Evolutionary conservation across 2,329 filamentous ascomycete species (phyloP), one percentile per base, ranked within the genome.

Genomic region (Knufia fluminis): DNA sequence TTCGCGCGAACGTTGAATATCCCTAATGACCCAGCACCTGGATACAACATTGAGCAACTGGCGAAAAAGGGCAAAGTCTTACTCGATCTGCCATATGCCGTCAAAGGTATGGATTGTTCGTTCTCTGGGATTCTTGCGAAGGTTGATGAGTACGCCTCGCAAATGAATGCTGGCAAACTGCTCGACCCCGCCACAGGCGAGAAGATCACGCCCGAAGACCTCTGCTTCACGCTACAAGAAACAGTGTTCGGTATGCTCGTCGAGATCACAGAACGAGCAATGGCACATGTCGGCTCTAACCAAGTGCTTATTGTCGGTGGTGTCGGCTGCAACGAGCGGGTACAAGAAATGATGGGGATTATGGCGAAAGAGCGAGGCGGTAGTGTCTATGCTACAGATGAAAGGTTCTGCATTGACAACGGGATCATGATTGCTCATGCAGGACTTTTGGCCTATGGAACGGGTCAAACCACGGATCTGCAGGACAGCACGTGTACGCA

Each of bases 371-470:
- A 95, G 66, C 74, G 92, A 32, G 87, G 89, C 47, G 92, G 92
- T 3, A 90, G 81, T 61, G 87, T 97, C 2, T 96, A 86, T 69
- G 90, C 92, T 20, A 97, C 91, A 0, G 92, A 98, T 65, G 92
- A 98, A 73, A 77, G 92, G 40, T 98, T 95, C 66, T 98, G 92
- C 66, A 98, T 98, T 60, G 92, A 98, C 68, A 98, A 98, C 61
- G 92, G 92, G 43, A 97, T 98, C 64, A 98, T 98, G 92, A 98
- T 98, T 71, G 92, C 92, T 1, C 91, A 98, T 66, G 92, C 92
- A 1, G 92, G 92, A 1, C 68, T 98, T 60, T 66, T 96, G 61
- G 90, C 90, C 1, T 92, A 85, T 64, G 75, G 82, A 66, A 90
- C 82, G 14, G 91, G 91, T 1, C 89, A 88, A 62, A 31, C 22